Base-by-base conservation (phyloP, 768 basidiomycete species). In the Leccinum aurantiacum region DNA sequence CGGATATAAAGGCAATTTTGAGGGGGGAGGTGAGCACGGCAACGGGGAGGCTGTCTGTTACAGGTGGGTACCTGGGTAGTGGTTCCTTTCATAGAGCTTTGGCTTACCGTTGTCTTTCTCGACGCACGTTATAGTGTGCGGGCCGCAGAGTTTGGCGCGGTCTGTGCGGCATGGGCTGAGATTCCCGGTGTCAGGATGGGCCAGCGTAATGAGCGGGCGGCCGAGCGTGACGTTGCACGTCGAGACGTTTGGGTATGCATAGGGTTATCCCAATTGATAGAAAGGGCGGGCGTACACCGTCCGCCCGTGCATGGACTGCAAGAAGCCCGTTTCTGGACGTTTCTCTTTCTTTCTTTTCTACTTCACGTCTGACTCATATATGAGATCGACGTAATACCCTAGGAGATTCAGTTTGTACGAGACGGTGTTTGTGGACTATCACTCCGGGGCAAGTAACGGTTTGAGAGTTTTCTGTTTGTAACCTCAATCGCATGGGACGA, bases 1-100 rank as follows among this genome's bases (percentile, higher is more conserved):
- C 84, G 0, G 77, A 84, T 56, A 41, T 85, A 3, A 54, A 65
- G 6, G 59, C 61, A 0, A 65, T 83, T 2, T 51, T 84, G 3
- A 57, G 64, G 3, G 70, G 74, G 14, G 81, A 83, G 60, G 74
- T 79, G 9, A 64, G 48, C 2, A 60, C 61, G 6, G 71, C 73
- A 8, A 63, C 63, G 3, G 82, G 80, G 7, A 69, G 73, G 6
- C 72, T 84, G 65, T 78, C 79, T 8, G 78, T 85, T 27, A 81
- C 75, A 31, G 83, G 84, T 83, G 58, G 8, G 78, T 72, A 1
- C 9, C 15, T 37, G 11, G 15, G 14, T 17, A 29, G 1, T 3
- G 4, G n/a, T 24, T 2, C 9, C 11, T 10, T 13, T 10, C 13
- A 17, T 19, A 6, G 19, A 37, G 22, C 6, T 35, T 7, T 41